Conservation (phyloP, 2,329 filamentous ascomycete genomes). For the Exophiala sp. region DNA sequence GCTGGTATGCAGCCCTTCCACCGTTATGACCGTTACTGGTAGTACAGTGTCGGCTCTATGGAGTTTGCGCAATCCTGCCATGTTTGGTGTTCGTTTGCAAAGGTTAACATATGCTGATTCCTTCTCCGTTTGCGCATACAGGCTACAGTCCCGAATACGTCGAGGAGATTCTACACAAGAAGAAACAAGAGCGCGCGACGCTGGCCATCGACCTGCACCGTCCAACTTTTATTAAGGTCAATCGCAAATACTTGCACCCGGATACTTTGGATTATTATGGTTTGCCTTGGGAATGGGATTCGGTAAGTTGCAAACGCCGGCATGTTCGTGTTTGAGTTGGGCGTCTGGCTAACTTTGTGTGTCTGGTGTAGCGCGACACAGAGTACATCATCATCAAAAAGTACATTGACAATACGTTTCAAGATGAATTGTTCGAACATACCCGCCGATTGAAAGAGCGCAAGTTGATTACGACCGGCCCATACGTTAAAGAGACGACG, state of each 20-base stretch:
- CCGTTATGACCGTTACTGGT: background rate
- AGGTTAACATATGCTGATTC: constrained; percentile 10
- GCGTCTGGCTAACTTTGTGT: constrained; percentile 23
- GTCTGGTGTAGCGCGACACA: constrained; percentile 52
- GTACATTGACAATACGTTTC: constrained; percentile 68
- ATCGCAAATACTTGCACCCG: constrained; percentile 45
- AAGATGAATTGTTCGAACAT: constrained; percentile 69
- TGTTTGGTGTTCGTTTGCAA: background rate
- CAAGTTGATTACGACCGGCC: constrained; percentile 27
- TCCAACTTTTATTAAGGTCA: constrained; percentile 47
- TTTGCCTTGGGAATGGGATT: constrained; percentile 46
- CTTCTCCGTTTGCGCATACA: constrained; percentile 18
- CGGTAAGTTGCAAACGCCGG: constrained; percentile 26
- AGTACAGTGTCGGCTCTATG: background rate
- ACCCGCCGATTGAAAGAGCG: constrained; percentile 52
- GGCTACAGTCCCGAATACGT: constrained; percentile 42
- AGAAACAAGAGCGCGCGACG: constrained; percentile 33
- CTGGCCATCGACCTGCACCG: constrained; percentile 28
- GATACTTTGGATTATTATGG: constrained; percentile 46
- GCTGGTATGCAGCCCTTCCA: constrained; percentile 19
- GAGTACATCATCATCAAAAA: constrained; percentile 71
- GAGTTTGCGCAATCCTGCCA: background rate
- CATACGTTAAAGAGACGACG: constrained; percentile 26
- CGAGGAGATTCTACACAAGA: constrained; percentile 39
- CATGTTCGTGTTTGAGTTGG: background rate